Evolutionary conservation across 495 filamentous ascomycete species (phyloP).

Genomic region (Annulohypoxylon stygium): DNA sequence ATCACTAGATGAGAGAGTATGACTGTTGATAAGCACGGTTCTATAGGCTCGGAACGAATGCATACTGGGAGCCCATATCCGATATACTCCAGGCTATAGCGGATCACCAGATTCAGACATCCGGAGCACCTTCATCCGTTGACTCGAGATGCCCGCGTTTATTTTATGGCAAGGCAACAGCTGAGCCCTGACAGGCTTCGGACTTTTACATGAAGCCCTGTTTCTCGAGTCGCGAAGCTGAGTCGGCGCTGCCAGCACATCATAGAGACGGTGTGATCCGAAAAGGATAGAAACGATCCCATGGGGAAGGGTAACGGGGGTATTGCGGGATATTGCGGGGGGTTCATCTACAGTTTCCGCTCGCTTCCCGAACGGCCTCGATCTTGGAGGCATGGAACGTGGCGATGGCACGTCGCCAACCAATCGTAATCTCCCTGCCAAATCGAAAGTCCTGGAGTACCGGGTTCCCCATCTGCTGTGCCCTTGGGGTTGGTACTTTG

Average conservation of each 20-base stretch:
- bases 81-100: neutral
- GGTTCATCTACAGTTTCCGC: conserved; percentile 29
- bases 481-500: conserved; percentile 35
- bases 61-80: neutral
- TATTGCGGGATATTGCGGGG: conserved; percentile 40
- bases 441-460: conserved; percentile 18
- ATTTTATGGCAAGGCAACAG: conserved; percentile 27
- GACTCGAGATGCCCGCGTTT: conserved; percentile 30
- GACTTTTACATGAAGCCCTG: conserved; percentile 22
- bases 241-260: neutral
- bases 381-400: conserved; percentile 43
- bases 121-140: conserved; percentile 27
- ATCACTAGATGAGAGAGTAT: too few species aligned
- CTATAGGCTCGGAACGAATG: neutral
- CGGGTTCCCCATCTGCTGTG: conserved; percentile 39
- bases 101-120: neutral
- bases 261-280: conserved; percentile 16
- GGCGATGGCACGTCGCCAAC: conserved; percentile 33
- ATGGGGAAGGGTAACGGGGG: conserved; percentile 24
- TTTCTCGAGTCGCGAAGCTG: conserved; percentile 33
- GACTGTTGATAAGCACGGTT: too few species aligned
- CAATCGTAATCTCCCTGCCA: conserved; percentile 13
- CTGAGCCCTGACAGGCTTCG: conserved; percentile 39
- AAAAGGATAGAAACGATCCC: conserved; percentile 15
- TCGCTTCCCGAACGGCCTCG: conserved; percentile 37